Evolutionary conservation across 495 filamentous ascomycete species (phyloP).

Genomic region (Aspergillus sparsus): DNA sequence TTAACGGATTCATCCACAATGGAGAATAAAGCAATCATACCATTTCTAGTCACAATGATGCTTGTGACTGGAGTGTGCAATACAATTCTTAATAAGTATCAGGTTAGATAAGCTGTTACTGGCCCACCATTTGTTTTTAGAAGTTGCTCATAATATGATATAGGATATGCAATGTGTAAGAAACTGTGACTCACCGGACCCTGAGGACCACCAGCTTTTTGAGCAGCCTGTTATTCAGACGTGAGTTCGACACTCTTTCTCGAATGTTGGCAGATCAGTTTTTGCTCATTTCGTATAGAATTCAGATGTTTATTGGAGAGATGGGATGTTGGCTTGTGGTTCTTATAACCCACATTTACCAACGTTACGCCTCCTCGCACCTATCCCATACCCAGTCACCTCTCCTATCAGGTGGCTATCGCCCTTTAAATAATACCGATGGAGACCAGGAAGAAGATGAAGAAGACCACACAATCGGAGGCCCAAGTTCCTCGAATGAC

Average conservation of each 20-base stretch:
- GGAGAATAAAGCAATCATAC: constrained; percentile 64
- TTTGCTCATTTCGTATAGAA: constrained; percentile 35
- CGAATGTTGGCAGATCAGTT: constrained; percentile 2
- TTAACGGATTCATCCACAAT: constrained; percentile 23
- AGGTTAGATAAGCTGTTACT: constrained; percentile 51
- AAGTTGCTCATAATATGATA: constrained; percentile 5
- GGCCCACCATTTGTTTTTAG: background rate
- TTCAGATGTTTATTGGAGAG: constrained; percentile 93
- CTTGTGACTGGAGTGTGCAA: constrained; percentile 91
- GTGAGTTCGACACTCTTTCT: constrained; percentile 36
- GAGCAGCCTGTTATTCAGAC: constrained; percentile 97
- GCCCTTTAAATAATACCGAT: constrained; percentile 54
- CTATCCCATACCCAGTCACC: constrained; percentile 39
- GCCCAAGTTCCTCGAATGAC: constrained; percentile 38
- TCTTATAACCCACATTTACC: constrained; percentile 61
- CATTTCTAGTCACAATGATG: constrained; percentile 91
- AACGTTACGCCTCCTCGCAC: constrained; percentile 51
- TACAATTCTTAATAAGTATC: constrained; percentile 94
- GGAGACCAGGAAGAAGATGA: constrained; percentile 46
- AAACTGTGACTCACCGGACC: constrained; percentile 77
- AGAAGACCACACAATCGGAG: constrained; percentile 39
- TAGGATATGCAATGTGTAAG: constrained; percentile 96
- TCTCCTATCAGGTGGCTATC: constrained; percentile 62
- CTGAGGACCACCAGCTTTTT: constrained; percentile 65
- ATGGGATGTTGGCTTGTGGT: constrained; percentile 91